phyloP scores from a whole-genome alignment of 1,284 basidiomycete species.

The Blastosporella zonata region DNA sequence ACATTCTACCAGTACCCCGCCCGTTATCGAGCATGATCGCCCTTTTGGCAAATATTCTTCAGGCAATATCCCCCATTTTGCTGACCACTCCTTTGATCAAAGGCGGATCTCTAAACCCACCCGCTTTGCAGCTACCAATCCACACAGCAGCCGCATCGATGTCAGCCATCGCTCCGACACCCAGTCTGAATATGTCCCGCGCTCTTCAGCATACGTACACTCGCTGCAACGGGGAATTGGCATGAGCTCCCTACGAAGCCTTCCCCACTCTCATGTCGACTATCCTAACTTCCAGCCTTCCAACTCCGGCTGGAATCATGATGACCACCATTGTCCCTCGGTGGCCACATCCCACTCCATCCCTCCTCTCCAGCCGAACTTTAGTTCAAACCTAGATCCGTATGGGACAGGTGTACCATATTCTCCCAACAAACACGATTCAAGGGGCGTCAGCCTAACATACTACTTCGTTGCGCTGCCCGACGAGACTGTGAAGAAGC shows the following conservation, averaged over 20 bases:
- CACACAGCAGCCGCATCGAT: conserved; percentile 29
- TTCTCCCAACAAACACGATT: conserved; percentile 27
- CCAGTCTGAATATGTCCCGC: conserved; percentile 28
- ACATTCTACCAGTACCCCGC: conserved; percentile 29
- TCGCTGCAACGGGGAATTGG: conserved; percentile 40
- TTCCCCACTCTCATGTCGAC: conserved; percentile 33
- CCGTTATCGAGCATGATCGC: conserved; percentile 29
- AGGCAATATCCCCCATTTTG: conserved; percentile 20
- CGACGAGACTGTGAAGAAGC: conserved; percentile 77
- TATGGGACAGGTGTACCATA: conserved; percentile 39
- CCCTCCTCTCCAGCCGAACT: conserved; percentile 48
- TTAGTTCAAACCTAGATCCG: conserved; percentile 36
- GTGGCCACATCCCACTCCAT: conserved; percentile 33
- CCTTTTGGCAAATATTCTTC: conserved; percentile 41
- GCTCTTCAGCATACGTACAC: conserved; percentile 32
- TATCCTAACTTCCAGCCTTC: conserved; percentile 30
- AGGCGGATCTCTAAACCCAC: conserved; percentile 65
- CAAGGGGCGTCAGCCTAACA: conserved; percentile 50
- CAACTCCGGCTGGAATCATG: conserved; percentile 32
- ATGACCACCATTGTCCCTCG: conserved; percentile 25
- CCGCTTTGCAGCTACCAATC: conserved; percentile 33
- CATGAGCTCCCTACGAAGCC: conserved; percentile 37
- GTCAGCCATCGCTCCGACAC: conserved; percentile 24
- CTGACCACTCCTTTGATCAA: conserved; percentile 42
- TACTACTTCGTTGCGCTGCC: conserved; percentile 80